Percentiles rank a stretch among this genome's conserved stretches.
Evolutionary conservation across 1,139 yeast genomes (phyloP).

Genomic region (Groenewaldozyma auringiensis): DNA sequence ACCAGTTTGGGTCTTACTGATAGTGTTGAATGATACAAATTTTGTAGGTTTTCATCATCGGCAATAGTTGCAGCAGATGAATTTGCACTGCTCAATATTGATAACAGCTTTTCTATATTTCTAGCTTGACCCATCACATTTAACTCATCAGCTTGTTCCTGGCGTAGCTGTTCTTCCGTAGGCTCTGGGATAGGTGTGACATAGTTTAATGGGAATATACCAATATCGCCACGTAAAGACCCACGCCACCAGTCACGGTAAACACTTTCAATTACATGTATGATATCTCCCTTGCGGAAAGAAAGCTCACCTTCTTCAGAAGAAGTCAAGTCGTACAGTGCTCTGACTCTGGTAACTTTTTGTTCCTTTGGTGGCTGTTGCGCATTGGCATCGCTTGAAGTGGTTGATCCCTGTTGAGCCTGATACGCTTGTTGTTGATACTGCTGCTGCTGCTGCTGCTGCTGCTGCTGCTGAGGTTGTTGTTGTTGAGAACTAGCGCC

Average conservation of each 20-base stretch:
- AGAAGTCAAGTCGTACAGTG: slow-evolving; percentile 72
- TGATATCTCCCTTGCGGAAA: slow-evolving; percentile 38
- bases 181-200: slow-evolving; percentile 74
- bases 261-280: slow-evolving; percentile 78
- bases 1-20: slow-evolving; percentile 70
- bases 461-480: slow-evolving; percentile 8
- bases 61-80: slow-evolving; percentile 27
- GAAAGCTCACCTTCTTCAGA: slow-evolving; percentile 42
- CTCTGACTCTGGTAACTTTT: slow-evolving; percentile 63
- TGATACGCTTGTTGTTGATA: slow-evolving; percentile 15
- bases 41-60: slow-evolving; percentile 42
- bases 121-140: slow-evolving; percentile 41
- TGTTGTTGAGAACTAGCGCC: neutral
- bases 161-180: slow-evolving; percentile 44
- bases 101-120: slow-evolving; percentile 59
- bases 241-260: slow-evolving; percentile 98
- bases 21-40: slow-evolving; percentile 58
- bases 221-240: slow-evolving; percentile 66
- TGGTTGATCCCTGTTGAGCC: slow-evolving; percentile 2
- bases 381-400: neutral
- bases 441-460: slow-evolving; percentile 14
- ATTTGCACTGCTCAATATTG: slow-evolving; percentile 45
- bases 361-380: slow-evolving; percentile 25
- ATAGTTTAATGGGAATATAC: slow-evolving; percentile 91
- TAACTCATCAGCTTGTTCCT: slow-evolving; percentile 38